phyloP scores from a whole-genome alignment of 768 basidiomycete genomes.

The Lactifluus echinatus region DNA sequence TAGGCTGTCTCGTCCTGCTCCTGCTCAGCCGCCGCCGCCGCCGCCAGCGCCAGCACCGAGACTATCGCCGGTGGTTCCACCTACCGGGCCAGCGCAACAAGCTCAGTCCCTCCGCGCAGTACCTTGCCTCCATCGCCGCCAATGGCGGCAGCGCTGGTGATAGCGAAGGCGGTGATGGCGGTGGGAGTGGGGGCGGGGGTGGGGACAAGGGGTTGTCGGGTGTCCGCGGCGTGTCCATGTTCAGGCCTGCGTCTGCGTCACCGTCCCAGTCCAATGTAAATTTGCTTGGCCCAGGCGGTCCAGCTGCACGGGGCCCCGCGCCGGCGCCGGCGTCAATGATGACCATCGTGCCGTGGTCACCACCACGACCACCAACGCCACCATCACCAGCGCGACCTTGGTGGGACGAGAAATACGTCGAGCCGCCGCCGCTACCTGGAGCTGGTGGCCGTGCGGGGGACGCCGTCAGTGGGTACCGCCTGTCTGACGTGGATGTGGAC shows the following conservation, averaged over 20 bases:
- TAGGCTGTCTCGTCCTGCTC: neutral
- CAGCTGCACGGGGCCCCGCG: too few relatives aligned
- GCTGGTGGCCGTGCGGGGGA: too few relatives aligned
- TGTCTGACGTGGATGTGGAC: too few relatives aligned
- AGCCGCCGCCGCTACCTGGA: neutral
- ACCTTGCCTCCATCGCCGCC: neutral
- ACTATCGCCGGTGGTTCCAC: neutral
- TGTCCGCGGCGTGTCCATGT: neutral
- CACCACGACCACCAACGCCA: too few relatives aligned
- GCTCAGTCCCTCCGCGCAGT: neutral
- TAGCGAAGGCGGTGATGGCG: neutral
- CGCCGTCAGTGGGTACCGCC: too few relatives aligned
- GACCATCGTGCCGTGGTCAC: neutral
- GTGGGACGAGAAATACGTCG: neutral
- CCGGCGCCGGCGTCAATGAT: too few relatives aligned
- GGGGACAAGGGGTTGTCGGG: neutral
- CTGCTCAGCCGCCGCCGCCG: neutral
- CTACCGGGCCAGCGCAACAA: neutral
- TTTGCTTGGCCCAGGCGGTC: too few relatives aligned
- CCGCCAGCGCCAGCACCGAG: neutral
- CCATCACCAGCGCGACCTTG: too few relatives aligned
- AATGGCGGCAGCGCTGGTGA: neutral
- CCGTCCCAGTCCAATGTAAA: too few relatives aligned
- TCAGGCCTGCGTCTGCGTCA: neutral
- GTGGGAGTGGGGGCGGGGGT: neutral